These are phyloP conservation scores for Schwanniomyces pseudopolymorphus DNA, from an alignment of 805 yeast genomes.

Conservation along the genomic window DNA sequence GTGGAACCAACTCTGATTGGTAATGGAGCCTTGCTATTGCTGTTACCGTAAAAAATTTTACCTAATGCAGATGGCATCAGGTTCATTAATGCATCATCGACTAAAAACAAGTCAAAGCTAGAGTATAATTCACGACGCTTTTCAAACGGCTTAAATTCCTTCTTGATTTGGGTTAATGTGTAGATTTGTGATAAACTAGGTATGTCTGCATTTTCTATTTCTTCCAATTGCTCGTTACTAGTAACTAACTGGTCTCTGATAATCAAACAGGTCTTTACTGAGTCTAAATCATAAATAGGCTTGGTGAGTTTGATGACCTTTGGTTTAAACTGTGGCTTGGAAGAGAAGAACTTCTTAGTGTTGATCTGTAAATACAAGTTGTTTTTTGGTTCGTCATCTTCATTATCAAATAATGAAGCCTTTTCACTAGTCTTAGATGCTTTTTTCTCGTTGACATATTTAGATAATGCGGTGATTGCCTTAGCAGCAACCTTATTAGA, in stretches of 20 bases:
- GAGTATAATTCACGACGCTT: slow-evolving; percentile 72
- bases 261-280: slow-evolving; percentile 59
- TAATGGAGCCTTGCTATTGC: slow-evolving; percentile 55
- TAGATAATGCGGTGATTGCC: slow-evolving; percentile 66
- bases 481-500: slow-evolving; percentile 28
- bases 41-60: slow-evolving; percentile 62
- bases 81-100: slow-evolving; percentile 80
- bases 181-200: slow-evolving; percentile 56
- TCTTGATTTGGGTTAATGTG: slow-evolving; percentile 73
- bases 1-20: slow-evolving; percentile 26
- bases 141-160: slow-evolving; percentile 85
- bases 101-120: slow-evolving; percentile 73
- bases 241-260: slow-evolving; percentile 61
- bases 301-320: slow-evolving; percentile 47
- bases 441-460: slow-evolving; percentile 45
- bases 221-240: slow-evolving; percentile 40
- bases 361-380: slow-evolving; percentile 61
- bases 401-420: slow-evolving; percentile 50
- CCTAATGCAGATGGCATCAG: slow-evolving; percentile 83
- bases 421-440: slow-evolving; percentile 28
- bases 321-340: slow-evolving; percentile 60
- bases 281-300: slow-evolving; percentile 40
- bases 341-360: slow-evolving; percentile 62
- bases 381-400: slow-evolving; percentile 52
- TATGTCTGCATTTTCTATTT: slow-evolving; percentile 46